These are phyloP conservation scores for Chaetomium tenue DNA, from an alignment of 495 filamentous ascomycete species.

Conservation along the genomic window DNA sequence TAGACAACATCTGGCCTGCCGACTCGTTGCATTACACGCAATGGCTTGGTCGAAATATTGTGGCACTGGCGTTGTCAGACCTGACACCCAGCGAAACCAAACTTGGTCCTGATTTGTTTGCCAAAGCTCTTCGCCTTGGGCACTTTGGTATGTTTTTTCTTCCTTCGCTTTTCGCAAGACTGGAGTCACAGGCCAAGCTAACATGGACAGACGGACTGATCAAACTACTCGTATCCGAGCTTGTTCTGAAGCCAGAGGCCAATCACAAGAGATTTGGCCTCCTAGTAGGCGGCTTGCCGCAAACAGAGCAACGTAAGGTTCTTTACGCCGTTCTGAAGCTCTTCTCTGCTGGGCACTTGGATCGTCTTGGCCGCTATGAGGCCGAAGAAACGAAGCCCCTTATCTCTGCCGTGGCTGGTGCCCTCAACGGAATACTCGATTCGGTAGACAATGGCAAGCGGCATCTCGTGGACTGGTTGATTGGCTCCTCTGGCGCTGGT, in stretches of 20 bases:
- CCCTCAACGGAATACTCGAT: conserved; percentile 43
- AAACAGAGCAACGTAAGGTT: conserved; percentile 58
- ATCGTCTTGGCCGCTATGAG: conserved; percentile 31
- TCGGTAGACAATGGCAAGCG: conserved; percentile 42
- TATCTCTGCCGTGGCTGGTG: conserved; percentile 51
- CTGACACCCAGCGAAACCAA: conserved; percentile 47
- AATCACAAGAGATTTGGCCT: conserved; percentile 35
- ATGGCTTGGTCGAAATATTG: conserved; percentile 74
- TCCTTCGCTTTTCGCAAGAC: too few relatives aligned
- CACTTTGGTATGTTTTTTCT: conserved; percentile 61
- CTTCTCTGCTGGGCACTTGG: conserved; percentile 56
- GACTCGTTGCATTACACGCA: conserved; percentile 60
- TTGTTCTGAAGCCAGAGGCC: conserved; percentile 46
- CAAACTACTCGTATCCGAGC: conserved; percentile 46
- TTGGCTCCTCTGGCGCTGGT: conserved; percentile 61
- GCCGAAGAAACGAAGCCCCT: conserved; percentile 34
- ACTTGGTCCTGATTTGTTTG: conserved; percentile 58
- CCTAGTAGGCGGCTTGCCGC: conserved; percentile 51
- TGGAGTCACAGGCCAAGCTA: conserved; percentile 4
- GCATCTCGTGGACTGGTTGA: conserved; percentile 67
- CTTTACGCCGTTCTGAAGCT: conserved; percentile 58
- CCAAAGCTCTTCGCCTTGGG: conserved; percentile 67
- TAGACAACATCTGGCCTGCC: conserved; percentile 58
- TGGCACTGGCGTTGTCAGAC: conserved; percentile 47
- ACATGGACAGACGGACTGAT: conserved; percentile 54